A percentile compares a stretch with the other conserved stretches of the same genome.
These are phyloP conservation scores for Saksenaea oblongispora DNA, from an alignment of 371 early-diverging fungal genomes.

Conservation along the genomic window DNA sequence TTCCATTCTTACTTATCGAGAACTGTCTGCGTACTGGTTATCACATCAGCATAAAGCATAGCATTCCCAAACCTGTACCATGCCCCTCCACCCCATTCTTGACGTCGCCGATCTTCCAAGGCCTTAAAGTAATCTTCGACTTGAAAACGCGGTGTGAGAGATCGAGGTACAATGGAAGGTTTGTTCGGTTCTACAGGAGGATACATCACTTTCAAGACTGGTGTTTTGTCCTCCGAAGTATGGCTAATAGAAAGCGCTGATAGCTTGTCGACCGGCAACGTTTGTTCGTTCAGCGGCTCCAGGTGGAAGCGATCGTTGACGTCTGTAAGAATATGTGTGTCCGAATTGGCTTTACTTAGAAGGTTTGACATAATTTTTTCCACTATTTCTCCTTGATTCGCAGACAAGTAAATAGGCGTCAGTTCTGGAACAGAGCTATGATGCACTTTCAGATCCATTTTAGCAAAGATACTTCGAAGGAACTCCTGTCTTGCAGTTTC, in stretches of 20 bases:
- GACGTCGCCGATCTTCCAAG: conserved; percentile 23
- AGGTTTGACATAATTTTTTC: conserved; percentile 19
- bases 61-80: conserved; percentile 66
- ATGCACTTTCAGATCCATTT: conserved; percentile 54
- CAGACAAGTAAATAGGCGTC: conserved; percentile 61
- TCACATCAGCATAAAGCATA: conserved; percentile 74
- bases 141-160: conserved; percentile 48
- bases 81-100: conserved; percentile 25
- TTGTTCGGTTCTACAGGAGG: background rate
- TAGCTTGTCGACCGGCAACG: background rate
- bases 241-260: conserved; percentile 12
- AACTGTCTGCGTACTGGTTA: conserved; percentile 89
- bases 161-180: conserved; percentile 5
- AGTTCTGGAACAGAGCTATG: conserved; percentile 39
- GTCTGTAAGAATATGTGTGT: conserved; percentile 28
- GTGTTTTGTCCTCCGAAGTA: conserved; percentile 5
- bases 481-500: conserved; percentile 53
- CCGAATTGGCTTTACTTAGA: conserved; percentile 19
- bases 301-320: conserved; percentile 43
- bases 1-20: conserved; percentile 68
- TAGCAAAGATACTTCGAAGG: conserved; percentile 46
- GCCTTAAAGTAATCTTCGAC: conserved; percentile 39
- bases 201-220: conserved; percentile 17
- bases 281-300: conserved; percentile 1
- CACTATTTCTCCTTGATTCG: conserved; percentile 33